Base-by-base conservation (phyloP, 441 rosid species). In the Croton setiger region DNA sequence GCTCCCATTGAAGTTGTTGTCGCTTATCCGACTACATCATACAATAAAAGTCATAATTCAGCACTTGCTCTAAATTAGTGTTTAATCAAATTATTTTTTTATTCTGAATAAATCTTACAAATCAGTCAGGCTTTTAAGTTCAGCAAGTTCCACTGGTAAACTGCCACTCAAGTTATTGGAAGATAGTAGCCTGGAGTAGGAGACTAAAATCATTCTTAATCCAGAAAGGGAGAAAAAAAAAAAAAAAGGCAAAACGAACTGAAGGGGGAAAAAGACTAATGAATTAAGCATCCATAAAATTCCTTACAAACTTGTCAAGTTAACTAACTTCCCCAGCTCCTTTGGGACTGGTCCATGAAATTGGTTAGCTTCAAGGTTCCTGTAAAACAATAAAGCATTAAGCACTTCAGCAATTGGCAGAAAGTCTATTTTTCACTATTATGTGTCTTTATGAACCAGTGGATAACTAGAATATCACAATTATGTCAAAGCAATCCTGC, bases 311-410 rank as follows among this genome's bases (percentile, higher is more conserved):
- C 64, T 67, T 59, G 73, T 35, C 70, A 90, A 71, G 73, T 85
- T 79, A 67, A 81, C 76, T 20, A 87, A 72, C 48, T 84, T 81
- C 66, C 88, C 91, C 3, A 86, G 71, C 73, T 87, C 90, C 7
- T 64, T 58, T 60, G 96, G 96, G 56, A 89, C 71, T 45, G 64
- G 15, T 70, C 96, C 96, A 51, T 80, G 81, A 80, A 87, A 87
- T 48, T 83, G 79, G 72, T 87, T 89, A 49, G 74, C 76, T 82
- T 83, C 96, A 58, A 89, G 84, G 75, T 23, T 71, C 74, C 96
- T 89, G 79, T 17, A 54, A 65, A 63, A 63, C 54, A 23, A 74
- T 56, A 11, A 17, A 27, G n/a, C 12, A 56, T 18, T 31, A n/a
- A 56, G 36, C 60, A 56, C 31, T 27, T 27, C 31, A 13, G 37